A percentile compares a stretch with the other conserved stretches of the same genome.
phyloP scores from a whole-genome alignment of 2,329 filamentous ascomycete genomes.

The Colletotrichum ledebouriae region DNA sequence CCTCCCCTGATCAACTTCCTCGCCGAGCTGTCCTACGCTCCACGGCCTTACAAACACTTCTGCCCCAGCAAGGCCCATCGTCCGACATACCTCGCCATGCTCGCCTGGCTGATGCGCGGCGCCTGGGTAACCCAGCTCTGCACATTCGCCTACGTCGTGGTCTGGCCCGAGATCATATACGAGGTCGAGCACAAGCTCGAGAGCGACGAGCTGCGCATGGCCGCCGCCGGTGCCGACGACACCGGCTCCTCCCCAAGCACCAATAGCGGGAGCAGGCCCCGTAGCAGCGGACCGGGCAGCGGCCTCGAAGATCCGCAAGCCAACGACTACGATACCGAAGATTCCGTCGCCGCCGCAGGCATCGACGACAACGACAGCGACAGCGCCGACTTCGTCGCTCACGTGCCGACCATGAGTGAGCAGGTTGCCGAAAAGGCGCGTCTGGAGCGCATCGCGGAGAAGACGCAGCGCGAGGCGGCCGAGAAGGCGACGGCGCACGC shows the following conservation, averaged over 20 bases:
- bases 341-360: constrained; percentile 44
- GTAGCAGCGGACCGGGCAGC: constrained; percentile 19
- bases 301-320: constrained; percentile 42
- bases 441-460: constrained; percentile 69
- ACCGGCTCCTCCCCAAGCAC: constrained; percentile 25
- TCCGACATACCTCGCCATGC: constrained; percentile 87
- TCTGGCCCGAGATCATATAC: constrained; percentile 85
- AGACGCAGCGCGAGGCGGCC: constrained; percentile 64
- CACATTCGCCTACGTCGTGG: constrained; percentile 90
- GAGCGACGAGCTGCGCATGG: constrained; percentile 68
- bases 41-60: constrained; percentile 84
- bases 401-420: constrained; percentile 61
- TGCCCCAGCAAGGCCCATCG: constrained; percentile 91
- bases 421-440: constrained; percentile 73
- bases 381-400: constrained; percentile 40
- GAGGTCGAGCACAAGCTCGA: constrained; percentile 81
- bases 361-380: constrained; percentile 35
- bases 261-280: background rate
- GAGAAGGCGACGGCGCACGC: constrained; percentile 69
- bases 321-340: constrained; percentile 47
- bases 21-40: constrained; percentile 82
- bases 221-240: constrained; percentile 41
- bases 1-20: constrained; percentile 89
- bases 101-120: constrained; percentile 92
- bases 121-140: constrained; percentile 95